phyloP scores from a whole-genome alignment of 1,284 basidiomycete genomes.

The Rhodotorula sp. region DNA sequence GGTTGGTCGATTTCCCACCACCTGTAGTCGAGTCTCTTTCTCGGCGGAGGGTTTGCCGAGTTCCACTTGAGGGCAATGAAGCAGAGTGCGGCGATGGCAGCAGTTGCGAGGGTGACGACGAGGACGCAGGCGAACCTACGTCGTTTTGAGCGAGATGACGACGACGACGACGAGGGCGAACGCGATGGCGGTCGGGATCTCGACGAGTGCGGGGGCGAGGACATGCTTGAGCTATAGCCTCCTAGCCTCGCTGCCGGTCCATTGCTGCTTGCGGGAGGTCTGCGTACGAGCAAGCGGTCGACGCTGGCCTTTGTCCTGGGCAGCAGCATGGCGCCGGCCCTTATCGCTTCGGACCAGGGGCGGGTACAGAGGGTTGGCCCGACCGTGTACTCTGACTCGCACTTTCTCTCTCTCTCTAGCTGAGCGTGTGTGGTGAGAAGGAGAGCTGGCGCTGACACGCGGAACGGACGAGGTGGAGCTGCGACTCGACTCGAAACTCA shows the following conservation, averaged over 20 bases:
- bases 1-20: conserved; percentile 37
- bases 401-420: no score
- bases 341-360: not conserved
- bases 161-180: not conserved
- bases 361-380: not conserved
- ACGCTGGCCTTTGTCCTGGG: not conserved
- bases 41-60: not conserved
- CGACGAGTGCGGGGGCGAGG: no score
- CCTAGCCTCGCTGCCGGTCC: no score
- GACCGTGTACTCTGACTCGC: no score
- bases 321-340: not conserved
- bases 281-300: not conserved
- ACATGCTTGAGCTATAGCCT: not conserved
- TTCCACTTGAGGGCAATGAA: not conserved
- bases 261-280: not conserved
- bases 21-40: conserved; percentile 16
- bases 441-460: not conserved
- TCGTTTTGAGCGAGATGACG: not conserved
- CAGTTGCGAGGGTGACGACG: not conserved
- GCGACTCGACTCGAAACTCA: not conserved
- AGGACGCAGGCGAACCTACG: not conserved
- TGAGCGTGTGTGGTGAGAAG: not conserved
- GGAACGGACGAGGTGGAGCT: not conserved
- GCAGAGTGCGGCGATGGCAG: not conserved
- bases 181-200: not conserved